A percentile compares a stretch with the other conserved stretches of the same genome.
Evolutionary conservation across 306 rosid species (phyloP).

Genomic region (Quercus alba): DNA sequence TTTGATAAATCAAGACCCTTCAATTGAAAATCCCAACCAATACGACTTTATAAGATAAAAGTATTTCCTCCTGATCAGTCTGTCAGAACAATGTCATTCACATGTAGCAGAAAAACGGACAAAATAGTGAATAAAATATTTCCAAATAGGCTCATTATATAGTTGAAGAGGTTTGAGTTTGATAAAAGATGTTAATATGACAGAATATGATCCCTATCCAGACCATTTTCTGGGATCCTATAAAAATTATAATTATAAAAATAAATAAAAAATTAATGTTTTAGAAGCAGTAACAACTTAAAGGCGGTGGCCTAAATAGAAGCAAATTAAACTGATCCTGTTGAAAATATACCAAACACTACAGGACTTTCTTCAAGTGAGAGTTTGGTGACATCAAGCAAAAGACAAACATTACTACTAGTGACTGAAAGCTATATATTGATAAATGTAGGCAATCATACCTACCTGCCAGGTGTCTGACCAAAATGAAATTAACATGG

Average conservation of each 20-base stretch:
- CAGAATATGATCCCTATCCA: too few species aligned
- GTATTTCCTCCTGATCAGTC: neutral
- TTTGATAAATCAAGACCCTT: too few species aligned
- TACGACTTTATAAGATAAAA: neutral
- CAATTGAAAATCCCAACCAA: neutral
- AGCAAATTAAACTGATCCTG: neutral
- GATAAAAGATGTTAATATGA: too few species aligned
- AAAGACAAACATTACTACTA: neutral
- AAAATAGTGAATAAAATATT: neutral
- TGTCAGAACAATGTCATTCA: conserved; percentile 2
- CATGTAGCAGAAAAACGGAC: conserved; percentile 13
- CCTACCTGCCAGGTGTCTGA: neutral
- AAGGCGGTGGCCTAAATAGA: neutral
- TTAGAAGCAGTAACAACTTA: neutral
- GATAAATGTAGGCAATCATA: neutral
- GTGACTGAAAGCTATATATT: neutral
- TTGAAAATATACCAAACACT: neutral
- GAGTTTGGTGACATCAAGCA: neutral
- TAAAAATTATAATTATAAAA: too few species aligned
- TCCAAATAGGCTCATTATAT: neutral
- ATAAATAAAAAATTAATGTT: too few species aligned
- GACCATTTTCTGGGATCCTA: too few species aligned
- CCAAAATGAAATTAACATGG: neutral
- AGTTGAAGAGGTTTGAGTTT: neutral
- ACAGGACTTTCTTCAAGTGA: neutral